phyloP scores from a whole-genome alignment of 345 rosid genomes.

The Ricinus communis region DNA sequence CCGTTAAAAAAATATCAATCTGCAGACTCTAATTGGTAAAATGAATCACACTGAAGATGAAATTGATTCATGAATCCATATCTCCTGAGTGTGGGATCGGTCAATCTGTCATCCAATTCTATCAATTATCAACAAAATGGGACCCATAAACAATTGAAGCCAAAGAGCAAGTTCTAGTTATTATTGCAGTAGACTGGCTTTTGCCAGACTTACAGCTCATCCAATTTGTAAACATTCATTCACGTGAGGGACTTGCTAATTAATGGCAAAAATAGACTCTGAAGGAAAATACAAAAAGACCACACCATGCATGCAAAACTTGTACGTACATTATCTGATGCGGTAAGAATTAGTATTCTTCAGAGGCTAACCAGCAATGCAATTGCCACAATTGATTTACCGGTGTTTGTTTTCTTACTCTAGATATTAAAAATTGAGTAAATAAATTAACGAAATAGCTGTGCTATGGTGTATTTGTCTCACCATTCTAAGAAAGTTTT shows the following conservation, averaged over 20 bases:
- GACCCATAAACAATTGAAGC: background rate
- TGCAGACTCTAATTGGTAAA: too few relatives aligned
- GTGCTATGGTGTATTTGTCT: too few relatives aligned
- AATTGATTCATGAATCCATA: too few relatives aligned
- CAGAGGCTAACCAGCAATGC: too few relatives aligned
- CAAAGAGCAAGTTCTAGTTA: background rate
- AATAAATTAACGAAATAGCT: too few relatives aligned
- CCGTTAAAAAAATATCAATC: too few relatives aligned
- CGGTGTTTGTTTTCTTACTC: too few relatives aligned
- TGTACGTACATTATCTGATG: background rate
- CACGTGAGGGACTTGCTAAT: constrained; percentile 17
- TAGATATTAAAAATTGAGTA: too few relatives aligned
- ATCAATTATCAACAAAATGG: constrained; percentile 11
- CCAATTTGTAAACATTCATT: constrained; percentile 8
- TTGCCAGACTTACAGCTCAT: constrained; percentile 29
- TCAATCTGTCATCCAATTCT: background rate
- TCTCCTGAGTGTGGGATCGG: too few relatives aligned
- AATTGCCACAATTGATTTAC: too few relatives aligned
- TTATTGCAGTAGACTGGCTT: constrained; percentile 10
- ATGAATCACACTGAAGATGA: too few relatives aligned
- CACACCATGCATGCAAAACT: constrained; percentile 32
- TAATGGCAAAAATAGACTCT: background rate
- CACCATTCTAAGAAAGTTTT: too few relatives aligned
- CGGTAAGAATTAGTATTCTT: background rate
- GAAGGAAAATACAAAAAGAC: background rate